Percentiles rank a stretch among this genome's conserved stretches.
phyloP scores from a whole-genome alignment of 495 filamentous ascomycete species.

The Daldinia bambusicola region DNA sequence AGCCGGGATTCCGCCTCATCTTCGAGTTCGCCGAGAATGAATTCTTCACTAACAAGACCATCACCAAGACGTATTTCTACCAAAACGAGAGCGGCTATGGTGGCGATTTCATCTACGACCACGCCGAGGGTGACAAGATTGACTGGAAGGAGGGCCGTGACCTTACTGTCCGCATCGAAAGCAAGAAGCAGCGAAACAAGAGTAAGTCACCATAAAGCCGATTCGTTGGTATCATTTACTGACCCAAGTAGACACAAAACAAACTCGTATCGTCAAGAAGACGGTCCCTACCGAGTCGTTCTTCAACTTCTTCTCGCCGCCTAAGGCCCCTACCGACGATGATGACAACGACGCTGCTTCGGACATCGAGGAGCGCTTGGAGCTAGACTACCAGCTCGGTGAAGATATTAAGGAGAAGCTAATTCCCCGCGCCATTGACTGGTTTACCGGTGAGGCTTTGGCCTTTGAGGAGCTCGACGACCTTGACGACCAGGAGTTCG shows the following conservation, averaged over 20 bases:
- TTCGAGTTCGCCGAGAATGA: slow-evolving; percentile 96
- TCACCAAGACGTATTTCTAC: slow-evolving; percentile 99
- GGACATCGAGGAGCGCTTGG: slow-evolving; percentile 96
- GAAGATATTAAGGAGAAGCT: slow-evolving; percentile 99
- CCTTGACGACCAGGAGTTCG: slow-evolving; percentile 84
- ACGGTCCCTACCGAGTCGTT: slow-evolving; percentile 98
- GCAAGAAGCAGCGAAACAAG: slow-evolving; percentile 99
- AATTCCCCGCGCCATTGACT: slow-evolving; percentile 97
- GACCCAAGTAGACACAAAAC: slow-evolving; percentile 83
- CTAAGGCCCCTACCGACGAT: slow-evolving; percentile 81
- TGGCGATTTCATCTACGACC: slow-evolving; percentile 99
- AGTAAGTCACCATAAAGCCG: slow-evolving; percentile 69
- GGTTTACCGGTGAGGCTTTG: slow-evolving; percentile 98
- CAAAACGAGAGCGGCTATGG: slow-evolving; percentile 98
- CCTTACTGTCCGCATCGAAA: slow-evolving; percentile 92
- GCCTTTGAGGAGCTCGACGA: slow-evolving; percentile 96
- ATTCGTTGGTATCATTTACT: slow-evolving; percentile 44
- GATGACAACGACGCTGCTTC: slow-evolving; percentile 79
- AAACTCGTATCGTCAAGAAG: slow-evolving; percentile 98
- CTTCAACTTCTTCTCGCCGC: slow-evolving; percentile 99
- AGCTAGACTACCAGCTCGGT: slow-evolving; percentile 98
- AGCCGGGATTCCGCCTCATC: slow-evolving; percentile 96
- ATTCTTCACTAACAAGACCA: slow-evolving; percentile 94
- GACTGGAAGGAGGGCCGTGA: slow-evolving; percentile 95
- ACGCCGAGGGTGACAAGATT: slow-evolving; percentile 97